Percentiles rank a stretch among this genome's conserved stretches.
These are phyloP conservation scores for Serendipita sp. DNA, from an alignment of 768 basidiomycete species.

Conservation along the genomic window DNA sequence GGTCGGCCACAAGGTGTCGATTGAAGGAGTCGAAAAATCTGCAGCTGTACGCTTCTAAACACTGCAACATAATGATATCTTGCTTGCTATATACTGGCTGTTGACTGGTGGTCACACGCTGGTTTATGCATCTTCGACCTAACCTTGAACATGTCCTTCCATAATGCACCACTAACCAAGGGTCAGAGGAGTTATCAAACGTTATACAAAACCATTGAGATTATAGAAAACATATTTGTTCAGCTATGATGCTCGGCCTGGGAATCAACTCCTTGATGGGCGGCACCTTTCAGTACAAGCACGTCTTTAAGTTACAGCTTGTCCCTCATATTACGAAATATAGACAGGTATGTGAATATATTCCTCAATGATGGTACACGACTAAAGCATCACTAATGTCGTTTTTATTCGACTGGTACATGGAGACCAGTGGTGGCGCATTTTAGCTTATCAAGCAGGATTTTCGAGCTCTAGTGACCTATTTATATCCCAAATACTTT, in stretches of 20 bases:
- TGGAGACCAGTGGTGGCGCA: conserved; percentile 60
- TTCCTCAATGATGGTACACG: not conserved
- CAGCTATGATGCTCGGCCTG: conserved; percentile 61
- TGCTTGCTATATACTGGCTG: not conserved
- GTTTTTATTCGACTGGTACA: not conserved
- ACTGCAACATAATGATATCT: not conserved
- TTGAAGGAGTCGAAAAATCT: conserved; percentile 76
- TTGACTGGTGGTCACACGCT: not conserved
- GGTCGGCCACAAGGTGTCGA: conserved; percentile 90
- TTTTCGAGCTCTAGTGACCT: conserved; percentile 79
- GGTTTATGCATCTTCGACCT: not conserved
- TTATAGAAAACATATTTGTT: not conserved
- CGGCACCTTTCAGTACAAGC: conserved; percentile 72
- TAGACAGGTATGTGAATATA: conserved; percentile 46
- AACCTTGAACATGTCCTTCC: conserved; percentile 12
- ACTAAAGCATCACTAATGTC: conserved; percentile 21
- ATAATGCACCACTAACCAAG: conserved; percentile 64
- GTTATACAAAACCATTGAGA: not conserved
- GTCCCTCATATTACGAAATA: conserved; percentile 80
- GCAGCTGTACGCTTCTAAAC: conserved; percentile 77
- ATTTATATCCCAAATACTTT: conserved; percentile 51
- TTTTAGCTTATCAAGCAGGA: conserved; percentile 52
- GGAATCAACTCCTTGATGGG: conserved; percentile 57
- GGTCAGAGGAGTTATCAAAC: conserved; percentile 23
- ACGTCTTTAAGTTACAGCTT: conserved; percentile 79